A percentile compares a stretch with the other conserved stretches of the same genome.
phyloP scores from a whole-genome alignment of 305 asterid genomes.

The Fraxinus dipetala region DNA sequence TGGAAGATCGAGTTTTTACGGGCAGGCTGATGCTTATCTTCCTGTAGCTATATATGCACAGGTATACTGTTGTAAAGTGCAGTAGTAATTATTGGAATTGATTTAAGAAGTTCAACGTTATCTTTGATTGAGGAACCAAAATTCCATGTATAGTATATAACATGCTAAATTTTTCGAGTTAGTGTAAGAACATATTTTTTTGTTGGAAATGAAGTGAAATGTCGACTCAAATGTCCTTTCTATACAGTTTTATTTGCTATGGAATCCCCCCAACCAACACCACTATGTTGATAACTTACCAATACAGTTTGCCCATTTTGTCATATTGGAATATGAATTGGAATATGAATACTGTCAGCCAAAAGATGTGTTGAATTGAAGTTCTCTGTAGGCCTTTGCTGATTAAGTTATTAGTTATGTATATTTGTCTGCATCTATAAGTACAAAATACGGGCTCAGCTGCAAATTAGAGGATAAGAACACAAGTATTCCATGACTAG shows the following conservation, averaged over 20 bases:
- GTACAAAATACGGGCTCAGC: no score
- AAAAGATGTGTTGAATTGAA: neutral
- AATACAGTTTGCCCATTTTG: neutral
- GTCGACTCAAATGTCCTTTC: neutral
- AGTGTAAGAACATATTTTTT: neutral
- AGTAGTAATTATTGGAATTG: neutral
- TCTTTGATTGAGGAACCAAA: neutral
- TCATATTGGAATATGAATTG: neutral
- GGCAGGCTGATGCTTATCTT: constrained; percentile 7
- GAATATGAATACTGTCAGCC: neutral
- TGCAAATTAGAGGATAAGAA: no score
- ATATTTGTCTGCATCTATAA: no score
- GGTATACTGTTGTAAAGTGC: constrained; percentile 25
- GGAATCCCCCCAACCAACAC: neutral
- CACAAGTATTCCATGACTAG: no score
- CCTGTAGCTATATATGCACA: constrained; percentile 6
- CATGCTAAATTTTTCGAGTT: neutral
- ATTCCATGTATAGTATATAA: constrained; percentile 11
- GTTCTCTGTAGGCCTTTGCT: neutral
- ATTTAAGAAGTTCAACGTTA: neutral
- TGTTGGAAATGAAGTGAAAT: neutral
- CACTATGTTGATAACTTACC: neutral
- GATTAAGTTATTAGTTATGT: no score
- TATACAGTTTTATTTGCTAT: neutral
- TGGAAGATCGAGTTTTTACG: constrained; percentile 17